Percentiles rank a stretch among this genome's conserved stretches.
phyloP scores from a whole-genome alignment of 441 rosid genomes.

The Adansonia gregorii region DNA sequence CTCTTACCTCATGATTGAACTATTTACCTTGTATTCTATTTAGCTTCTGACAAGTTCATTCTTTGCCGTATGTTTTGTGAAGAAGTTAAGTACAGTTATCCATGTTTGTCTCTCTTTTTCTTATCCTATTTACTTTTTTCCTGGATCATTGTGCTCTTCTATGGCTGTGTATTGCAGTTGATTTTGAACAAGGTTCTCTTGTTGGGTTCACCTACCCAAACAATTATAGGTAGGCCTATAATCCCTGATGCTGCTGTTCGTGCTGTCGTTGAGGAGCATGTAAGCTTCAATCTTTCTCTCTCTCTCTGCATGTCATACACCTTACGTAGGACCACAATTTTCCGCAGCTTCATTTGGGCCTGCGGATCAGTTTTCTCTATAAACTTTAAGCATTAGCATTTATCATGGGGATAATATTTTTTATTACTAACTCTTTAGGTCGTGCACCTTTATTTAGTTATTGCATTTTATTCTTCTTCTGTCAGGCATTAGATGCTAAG shows the following conservation, averaged over 20 bases:
- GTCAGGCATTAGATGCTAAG: slow-evolving; percentile 88
- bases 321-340: not conserved
- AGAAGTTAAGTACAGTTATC: not conserved
- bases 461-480: slow-evolving; percentile 18
- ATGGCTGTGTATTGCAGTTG: slow-evolving; percentile 54
- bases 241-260: slow-evolving; percentile 81
- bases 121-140: not conserved
- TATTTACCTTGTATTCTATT: not conserved
- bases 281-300: slow-evolving; percentile 43
- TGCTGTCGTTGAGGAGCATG: slow-evolving; percentile 97
- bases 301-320: not conserved
- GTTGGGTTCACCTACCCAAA: slow-evolving; percentile 73
- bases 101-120: not conserved
- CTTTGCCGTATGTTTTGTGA: not conserved
- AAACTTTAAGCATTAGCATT: slow-evolving; percentile 2
- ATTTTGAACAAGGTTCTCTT: slow-evolving; percentile 79
- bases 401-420: not conserved
- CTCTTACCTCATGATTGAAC: not conserved
- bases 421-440: not conserved
- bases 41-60: not conserved
- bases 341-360: not conserved
- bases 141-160: slow-evolving; percentile 17
- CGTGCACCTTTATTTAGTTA: not conserved
- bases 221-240: slow-evolving; percentile 77
- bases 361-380: not conserved